Base-by-base conservation (phyloP, 441 rosid genomes). In the Breynia disticha region DNA sequence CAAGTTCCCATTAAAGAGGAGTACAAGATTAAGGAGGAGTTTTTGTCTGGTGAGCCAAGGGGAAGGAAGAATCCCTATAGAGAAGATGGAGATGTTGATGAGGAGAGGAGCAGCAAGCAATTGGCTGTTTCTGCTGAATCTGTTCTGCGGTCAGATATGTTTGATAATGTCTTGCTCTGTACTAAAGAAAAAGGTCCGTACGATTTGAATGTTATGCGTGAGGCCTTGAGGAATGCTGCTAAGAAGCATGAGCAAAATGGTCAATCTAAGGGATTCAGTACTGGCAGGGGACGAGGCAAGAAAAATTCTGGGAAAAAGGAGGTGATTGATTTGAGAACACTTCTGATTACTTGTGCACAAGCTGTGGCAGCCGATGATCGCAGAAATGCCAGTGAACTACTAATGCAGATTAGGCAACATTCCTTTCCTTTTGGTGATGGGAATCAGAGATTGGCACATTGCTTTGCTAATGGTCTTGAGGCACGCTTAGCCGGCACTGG, bases 401-500 rank as follows among this genome's bases (percentile, higher is more conserved):
- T 90, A 28, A 79, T 67, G 74, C 74, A 78, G 66, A 71, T 90
- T 51, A 83, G 79, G 76, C 83, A 65, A 54, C 76, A 87, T 63
- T 83, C 96, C 57, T 87, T 84, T 1, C 73, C 84, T 32, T 52
- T 63, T 12, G 97, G 97, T 1, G 87, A 87, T 63, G 96, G 89
- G 1, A 71, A 79, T 68, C 95, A 79, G 81, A 80, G 97, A 55
- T 59, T 87, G 64, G 90, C 96, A 44, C 82, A 83, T 65, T 79
- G 65, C 51, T 83, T 90, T 42, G 87, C 89, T 8, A 65, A 84
- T 65, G 80, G 84, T 55, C 91, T 90, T 50, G 87, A 90, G 64
- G 89, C 95, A n/a, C 86, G 97, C 48, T 50, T 90, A 55, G 81
- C 68, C 13, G 90, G 97, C 13, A 83, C 70, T 35, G 93, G 96